phyloP scores from a whole-genome alignment of 2,329 filamentous ascomycete genomes.

The Beauveria sp. region DNA sequence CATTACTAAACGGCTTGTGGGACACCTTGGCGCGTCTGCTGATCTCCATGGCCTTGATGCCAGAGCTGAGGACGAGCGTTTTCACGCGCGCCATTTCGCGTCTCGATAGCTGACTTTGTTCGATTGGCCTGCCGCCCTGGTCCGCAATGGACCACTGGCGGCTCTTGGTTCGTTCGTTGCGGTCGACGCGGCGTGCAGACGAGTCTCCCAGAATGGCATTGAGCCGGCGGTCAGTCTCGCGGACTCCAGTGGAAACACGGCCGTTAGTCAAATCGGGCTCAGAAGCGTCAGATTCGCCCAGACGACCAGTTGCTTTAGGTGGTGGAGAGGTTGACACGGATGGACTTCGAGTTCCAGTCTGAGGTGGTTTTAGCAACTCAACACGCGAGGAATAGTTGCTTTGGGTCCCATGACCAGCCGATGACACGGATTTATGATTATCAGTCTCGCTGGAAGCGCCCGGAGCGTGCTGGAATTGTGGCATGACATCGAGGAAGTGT shows the following conservation, averaged over 20 bases:
- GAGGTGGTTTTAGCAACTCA: conserved; percentile 41
- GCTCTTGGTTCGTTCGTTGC: conserved; percentile 19
- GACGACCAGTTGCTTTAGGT: conserved; percentile 12
- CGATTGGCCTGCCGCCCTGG: conserved; percentile 25
- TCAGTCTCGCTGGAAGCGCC: conserved; percentile 17
- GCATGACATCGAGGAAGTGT: conserved; percentile 45
- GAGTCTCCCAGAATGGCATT: conserved; percentile 23
- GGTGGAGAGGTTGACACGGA: conserved; percentile 31
- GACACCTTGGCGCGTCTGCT: conserved; percentile 52
- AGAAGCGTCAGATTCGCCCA: conserved; percentile 28
- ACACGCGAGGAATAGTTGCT: conserved; percentile 37
- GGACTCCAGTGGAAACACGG: conserved; percentile 22
- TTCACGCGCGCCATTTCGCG: conserved; percentile 76
- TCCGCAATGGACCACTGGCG: conserved; percentile 47
- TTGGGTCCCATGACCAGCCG: conserved; percentile 11
- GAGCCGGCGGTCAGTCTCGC: conserved; percentile 28
- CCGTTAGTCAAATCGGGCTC: conserved; percentile 30
- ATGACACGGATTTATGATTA: conserved; percentile 13
- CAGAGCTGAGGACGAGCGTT: conserved; percentile 70
- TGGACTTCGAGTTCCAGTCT: conserved; percentile 38
- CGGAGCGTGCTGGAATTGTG: conserved; percentile 36
- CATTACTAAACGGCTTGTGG: conserved; percentile 25
- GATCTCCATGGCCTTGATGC: conserved; percentile 85
- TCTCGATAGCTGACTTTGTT: conserved; percentile 41
- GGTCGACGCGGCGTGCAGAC: conserved; percentile 11